Evolutionary conservation across 306 rosid species (phyloP).

Genomic region (Morella rubra): DNA sequence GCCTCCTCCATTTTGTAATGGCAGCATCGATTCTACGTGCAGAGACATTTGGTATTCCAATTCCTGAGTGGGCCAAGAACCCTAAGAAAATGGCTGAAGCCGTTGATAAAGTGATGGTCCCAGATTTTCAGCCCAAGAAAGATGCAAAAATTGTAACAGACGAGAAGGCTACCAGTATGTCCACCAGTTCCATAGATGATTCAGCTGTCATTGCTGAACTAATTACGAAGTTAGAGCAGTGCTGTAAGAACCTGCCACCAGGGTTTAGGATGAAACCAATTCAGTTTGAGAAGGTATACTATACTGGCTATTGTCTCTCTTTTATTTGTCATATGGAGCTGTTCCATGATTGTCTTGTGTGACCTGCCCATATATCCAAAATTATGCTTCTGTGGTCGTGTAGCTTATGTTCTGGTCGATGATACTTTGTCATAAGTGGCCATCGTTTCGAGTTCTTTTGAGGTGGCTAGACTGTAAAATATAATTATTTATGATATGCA

Average conservation of each 20-base stretch:
- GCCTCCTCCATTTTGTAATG: slow-evolving; percentile 75
- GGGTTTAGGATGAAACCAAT: slow-evolving; percentile 94
- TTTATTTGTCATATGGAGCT: not conserved
- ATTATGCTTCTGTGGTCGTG: not conserved
- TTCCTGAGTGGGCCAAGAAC: slow-evolving; percentile 83
- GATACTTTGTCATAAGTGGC: not conserved
- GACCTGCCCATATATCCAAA: not conserved
- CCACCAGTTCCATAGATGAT: slow-evolving; percentile 80
- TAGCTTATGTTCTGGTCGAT: not conserved
- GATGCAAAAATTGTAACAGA: slow-evolving; percentile 87
- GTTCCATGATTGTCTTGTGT: slow-evolving; percentile 1
- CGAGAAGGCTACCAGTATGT: slow-evolving; percentile 78
- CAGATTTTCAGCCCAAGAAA: slow-evolving; percentile 83
- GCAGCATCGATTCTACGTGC: slow-evolving; percentile 83
- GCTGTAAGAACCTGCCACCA: slow-evolving; percentile 46
- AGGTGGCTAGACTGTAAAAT: not conserved
- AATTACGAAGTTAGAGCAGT: slow-evolving; percentile 59
- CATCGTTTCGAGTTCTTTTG: not conserved
- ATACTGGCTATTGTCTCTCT: not conserved
- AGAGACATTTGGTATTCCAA: slow-evolving; percentile 85
- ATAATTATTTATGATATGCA: not conserved
- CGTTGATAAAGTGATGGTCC: slow-evolving; percentile 66
- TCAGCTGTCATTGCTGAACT: slow-evolving; percentile 76
- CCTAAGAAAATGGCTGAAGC: slow-evolving; percentile 70
- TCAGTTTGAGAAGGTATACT: slow-evolving; percentile 93